Percentiles rank a stretch among this genome's conserved stretches.
These are phyloP conservation scores for Xylaria acuta DNA, from an alignment of 495 filamentous ascomycete genomes.

Conservation along the genomic window DNA sequence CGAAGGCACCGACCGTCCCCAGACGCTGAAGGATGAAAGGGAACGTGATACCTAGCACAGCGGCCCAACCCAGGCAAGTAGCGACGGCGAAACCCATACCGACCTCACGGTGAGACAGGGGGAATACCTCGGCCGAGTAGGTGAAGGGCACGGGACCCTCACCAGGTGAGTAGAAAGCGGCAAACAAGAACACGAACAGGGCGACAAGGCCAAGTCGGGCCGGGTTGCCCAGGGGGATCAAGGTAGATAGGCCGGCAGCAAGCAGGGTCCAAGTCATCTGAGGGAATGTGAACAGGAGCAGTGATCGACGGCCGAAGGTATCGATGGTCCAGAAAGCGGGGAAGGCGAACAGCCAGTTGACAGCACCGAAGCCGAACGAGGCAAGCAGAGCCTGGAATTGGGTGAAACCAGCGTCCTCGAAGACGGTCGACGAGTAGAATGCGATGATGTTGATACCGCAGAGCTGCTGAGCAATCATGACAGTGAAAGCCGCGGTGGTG, in stretches of 20 bases:
- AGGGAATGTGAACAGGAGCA: slow-evolving; percentile 85
- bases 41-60: slow-evolving; percentile 69
- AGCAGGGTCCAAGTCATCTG: slow-evolving; percentile 83
- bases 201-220: slow-evolving; percentile 59
- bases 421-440: slow-evolving; percentile 84
- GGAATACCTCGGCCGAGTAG: slow-evolving; percentile 81
- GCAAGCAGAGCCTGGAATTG: slow-evolving; percentile 68
- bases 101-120: slow-evolving; percentile 73
- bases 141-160: slow-evolving; percentile 86
- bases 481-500: slow-evolving; percentile 64
- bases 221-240: slow-evolving; percentile 62
- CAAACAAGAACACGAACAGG: slow-evolving; percentile 74
- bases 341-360: slow-evolving; percentile 86
- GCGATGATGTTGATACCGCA: slow-evolving; percentile 85
- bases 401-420: slow-evolving; percentile 65
- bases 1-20: slow-evolving; percentile 62
- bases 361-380: slow-evolving; percentile 78
- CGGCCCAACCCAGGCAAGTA: slow-evolving; percentile 70
- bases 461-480: slow-evolving; percentile 86
- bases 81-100: slow-evolving; percentile 79
- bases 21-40: slow-evolving; percentile 65
- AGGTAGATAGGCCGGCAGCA: slow-evolving; percentile 72
- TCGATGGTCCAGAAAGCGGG: slow-evolving; percentile 87
- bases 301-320: slow-evolving; percentile 76
- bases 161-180: slow-evolving; percentile 76